phyloP scores from a whole-genome alignment of 805 yeast genomes.

The Wickerhamomyces subpelliculosus region DNA sequence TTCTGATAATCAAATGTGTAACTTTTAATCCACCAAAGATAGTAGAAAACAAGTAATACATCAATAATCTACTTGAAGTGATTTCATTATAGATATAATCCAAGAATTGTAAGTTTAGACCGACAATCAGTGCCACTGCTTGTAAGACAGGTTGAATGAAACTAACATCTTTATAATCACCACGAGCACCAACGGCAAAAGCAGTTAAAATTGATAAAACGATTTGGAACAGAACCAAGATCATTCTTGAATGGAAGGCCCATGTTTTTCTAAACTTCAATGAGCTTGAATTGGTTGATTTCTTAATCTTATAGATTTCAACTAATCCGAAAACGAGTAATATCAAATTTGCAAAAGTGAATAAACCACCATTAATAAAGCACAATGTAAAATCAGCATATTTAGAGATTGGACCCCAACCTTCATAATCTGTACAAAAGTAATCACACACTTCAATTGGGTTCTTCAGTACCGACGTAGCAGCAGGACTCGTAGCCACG shows the following conservation, averaged over 20 bases:
- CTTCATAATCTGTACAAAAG: conserved; percentile 26
- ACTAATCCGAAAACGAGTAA: conserved; percentile 37
- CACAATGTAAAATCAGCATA: conserved; percentile 57
- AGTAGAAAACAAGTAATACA: conserved; percentile 65
- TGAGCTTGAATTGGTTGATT: too few species aligned
- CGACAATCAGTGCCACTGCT: conserved; percentile 41
- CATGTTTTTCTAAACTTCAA: conserved; percentile 32
- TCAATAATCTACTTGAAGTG: conserved; percentile 60
- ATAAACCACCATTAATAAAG: conserved; percentile 46
- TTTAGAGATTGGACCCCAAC: conserved; percentile 36
- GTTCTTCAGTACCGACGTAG: too few species aligned
- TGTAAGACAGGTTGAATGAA: conserved; percentile 31
- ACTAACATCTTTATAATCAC: conserved; percentile 22
- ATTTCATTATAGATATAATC: conserved; percentile 64
- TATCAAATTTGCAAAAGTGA: conserved; percentile 32
- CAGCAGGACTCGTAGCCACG: neutral
- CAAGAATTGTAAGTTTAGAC: conserved; percentile 52
- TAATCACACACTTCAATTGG: neutral
- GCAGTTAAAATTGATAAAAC: conserved; percentile 20
- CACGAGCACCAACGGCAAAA: conserved; percentile 12
- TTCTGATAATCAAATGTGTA: conserved; percentile 30
- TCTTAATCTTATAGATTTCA: conserved; percentile 28
- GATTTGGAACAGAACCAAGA: conserved; percentile 26
- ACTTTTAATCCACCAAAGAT: conserved; percentile 41
- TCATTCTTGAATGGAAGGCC: conserved; percentile 27